phyloP scores from a whole-genome alignment of 306 rosid genomes.

The Heteromeles arbutifolia region DNA sequence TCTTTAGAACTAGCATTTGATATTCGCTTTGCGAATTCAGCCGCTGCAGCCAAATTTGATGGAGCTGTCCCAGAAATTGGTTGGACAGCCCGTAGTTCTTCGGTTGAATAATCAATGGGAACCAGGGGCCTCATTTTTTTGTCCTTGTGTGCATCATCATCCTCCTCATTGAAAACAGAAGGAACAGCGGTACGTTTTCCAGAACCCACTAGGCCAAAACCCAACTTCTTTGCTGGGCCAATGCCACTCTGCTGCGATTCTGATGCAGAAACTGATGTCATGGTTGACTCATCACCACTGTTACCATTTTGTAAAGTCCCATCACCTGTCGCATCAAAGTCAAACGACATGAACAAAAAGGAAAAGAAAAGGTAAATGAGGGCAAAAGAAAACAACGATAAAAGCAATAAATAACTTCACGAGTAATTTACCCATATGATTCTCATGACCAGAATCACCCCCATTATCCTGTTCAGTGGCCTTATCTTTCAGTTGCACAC shows the following conservation, averaged over 20 bases:
- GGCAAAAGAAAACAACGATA: background rate
- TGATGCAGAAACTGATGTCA: conserved; percentile 35
- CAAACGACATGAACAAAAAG: conserved; percentile 22
- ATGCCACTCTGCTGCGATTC: conserved; percentile 61
- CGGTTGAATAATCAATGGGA: conserved; percentile 96
- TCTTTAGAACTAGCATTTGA: conserved; percentile 69
- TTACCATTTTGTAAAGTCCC: conserved; percentile 40
- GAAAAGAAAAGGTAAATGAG: background rate
- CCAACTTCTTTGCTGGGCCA: conserved; percentile 78
- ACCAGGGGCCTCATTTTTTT: conserved; percentile 97
- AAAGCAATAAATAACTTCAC: background rate
- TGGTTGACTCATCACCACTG: conserved; percentile 43
- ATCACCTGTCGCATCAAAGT: conserved; percentile 44
- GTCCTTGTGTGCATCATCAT: conserved; percentile 90
- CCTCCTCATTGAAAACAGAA: conserved; percentile 91
- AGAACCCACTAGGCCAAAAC: conserved; percentile 91
- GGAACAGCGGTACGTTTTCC: conserved; percentile 91
- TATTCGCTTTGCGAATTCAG: conserved; percentile 91
- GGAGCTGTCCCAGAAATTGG: conserved; percentile 58
- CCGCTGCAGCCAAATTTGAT: conserved; percentile 94
- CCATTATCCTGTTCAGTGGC: conserved; percentile 33
- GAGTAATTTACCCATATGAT: conserved; percentile 39
- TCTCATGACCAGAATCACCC: conserved; percentile 43
- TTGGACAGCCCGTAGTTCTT: conserved; percentile 89
- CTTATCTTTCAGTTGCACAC: conserved; percentile 36